These are phyloP conservation scores for Buddleja alternifolia DNA, from an alignment of 257 asterid species.

Conservation along the genomic window DNA sequence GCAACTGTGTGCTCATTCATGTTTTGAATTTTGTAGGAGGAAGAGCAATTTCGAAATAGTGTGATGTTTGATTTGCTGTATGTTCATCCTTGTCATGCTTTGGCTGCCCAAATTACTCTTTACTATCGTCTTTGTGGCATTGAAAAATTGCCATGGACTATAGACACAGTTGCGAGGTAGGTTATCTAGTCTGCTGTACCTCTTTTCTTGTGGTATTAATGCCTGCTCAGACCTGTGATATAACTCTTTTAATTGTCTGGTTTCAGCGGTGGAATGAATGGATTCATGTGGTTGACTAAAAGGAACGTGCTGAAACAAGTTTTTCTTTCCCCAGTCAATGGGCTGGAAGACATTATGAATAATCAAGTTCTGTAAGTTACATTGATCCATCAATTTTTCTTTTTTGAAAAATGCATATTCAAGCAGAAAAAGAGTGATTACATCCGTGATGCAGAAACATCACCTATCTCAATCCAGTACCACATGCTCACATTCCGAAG, in stretches of 20 bases:
- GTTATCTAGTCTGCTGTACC: constrained; percentile 32
- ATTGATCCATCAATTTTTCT: not conserved
- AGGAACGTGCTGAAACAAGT: constrained; percentile 60
- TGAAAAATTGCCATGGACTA: constrained; percentile 50
- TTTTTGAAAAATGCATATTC: not conserved
- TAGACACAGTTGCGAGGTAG: constrained; percentile 70
- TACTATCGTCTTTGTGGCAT: constrained; percentile 54
- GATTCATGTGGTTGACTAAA: constrained; percentile 71
- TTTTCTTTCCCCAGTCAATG: constrained; percentile 66
- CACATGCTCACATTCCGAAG: constrained; percentile 72
- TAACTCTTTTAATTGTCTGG: constrained; percentile 29
- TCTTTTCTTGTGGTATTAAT: constrained; percentile 1
- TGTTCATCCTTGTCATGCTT: constrained; percentile 67
- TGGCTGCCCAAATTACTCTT: constrained; percentile 61
- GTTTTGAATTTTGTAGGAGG: constrained; percentile 58
- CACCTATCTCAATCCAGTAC: constrained; percentile 80
- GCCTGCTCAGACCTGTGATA: constrained; percentile 13
- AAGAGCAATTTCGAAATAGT: constrained; percentile 78
- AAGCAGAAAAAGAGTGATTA: constrained; percentile 22
- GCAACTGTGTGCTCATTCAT: not conserved
- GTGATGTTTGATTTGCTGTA: constrained; percentile 83
- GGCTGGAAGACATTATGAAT: constrained; percentile 51
- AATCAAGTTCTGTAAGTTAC: constrained; percentile 76
- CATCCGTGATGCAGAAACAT: constrained; percentile 66
- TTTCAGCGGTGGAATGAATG: constrained; percentile 92